Conservation (phyloP, 2,329 filamentous ascomycete genomes). For the Penicillium sp. region DNA sequence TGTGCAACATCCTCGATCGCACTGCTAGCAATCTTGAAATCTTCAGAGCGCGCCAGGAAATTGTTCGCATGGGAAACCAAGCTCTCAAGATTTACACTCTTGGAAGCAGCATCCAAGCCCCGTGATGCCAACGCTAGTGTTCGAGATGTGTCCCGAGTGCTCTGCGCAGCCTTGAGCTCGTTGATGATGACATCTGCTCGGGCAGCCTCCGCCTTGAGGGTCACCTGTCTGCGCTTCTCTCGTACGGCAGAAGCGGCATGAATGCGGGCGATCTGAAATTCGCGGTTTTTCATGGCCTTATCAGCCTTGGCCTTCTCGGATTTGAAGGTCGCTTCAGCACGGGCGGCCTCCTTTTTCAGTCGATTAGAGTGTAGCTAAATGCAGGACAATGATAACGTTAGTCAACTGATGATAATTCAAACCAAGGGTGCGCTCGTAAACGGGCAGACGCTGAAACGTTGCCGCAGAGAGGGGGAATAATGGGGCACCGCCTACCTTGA, state of each 20-base stretch:
- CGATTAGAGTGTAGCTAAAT: slow-evolving; percentile 43
- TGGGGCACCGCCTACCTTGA: slow-evolving; percentile 26
- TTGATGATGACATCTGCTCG: slow-evolving; percentile 44
- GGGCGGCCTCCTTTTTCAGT: slow-evolving; percentile 41
- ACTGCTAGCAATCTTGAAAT: slow-evolving; percentile 38
- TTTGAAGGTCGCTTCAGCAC: slow-evolving; percentile 40
- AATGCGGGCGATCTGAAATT: slow-evolving; percentile 44
- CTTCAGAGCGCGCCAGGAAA: slow-evolving; percentile 36
- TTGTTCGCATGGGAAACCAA: slow-evolving; percentile 37
- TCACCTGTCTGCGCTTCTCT: slow-evolving; percentile 41
- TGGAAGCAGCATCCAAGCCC: slow-evolving; percentile 39
- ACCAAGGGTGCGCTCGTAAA: no score
- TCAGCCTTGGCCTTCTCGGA: slow-evolving; percentile 42
- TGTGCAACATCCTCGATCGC: slow-evolving; percentile 37
- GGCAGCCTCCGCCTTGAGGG: slow-evolving; percentile 39
- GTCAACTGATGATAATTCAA: no score
- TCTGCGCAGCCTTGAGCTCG: slow-evolving; percentile 42
- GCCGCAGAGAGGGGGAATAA: not conserved
- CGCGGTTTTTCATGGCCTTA: slow-evolving; percentile 41
- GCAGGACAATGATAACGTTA: slow-evolving; percentile 1
- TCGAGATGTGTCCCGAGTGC: slow-evolving; percentile 40
- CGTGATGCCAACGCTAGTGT: slow-evolving; percentile 39
- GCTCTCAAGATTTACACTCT: slow-evolving; percentile 41
- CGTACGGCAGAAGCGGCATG: slow-evolving; percentile 41
- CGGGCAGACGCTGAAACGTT: no score